Percentiles rank a stretch among this genome's conserved stretches.
Evolutionary conservation across 176 grass and related monocot genomes (phyloP).

Genomic region (Chloris gayana): DNA sequence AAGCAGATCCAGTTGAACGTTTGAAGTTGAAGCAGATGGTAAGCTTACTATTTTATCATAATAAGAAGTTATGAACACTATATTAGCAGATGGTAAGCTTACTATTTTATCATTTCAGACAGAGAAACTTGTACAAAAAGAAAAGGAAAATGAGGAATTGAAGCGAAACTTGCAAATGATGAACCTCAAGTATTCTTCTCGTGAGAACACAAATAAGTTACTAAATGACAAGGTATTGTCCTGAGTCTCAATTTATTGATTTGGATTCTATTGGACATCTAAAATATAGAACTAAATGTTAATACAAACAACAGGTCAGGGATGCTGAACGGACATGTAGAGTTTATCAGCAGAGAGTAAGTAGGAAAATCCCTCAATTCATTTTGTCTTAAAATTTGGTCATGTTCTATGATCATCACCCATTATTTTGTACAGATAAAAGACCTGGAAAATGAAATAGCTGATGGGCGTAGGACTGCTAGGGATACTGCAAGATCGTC

Average conservation of each 20-base stretch:
- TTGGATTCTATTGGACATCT: conserved; percentile 3
- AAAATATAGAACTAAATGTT: conserved; percentile 34
- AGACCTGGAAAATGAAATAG: conserved; percentile 80
- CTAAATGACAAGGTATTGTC: conserved; percentile 81
- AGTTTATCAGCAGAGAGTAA: conserved; percentile 77
- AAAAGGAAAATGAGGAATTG: conserved; percentile 74
- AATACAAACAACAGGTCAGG: conserved; percentile 54
- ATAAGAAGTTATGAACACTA: conserved; percentile 14
- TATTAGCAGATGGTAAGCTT: conserved; percentile 18
- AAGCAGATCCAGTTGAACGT: conserved; percentile 76
- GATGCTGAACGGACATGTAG: conserved; percentile 70
- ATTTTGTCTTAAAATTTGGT: not conserved
- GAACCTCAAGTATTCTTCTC: conserved; percentile 79
- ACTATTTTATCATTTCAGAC: conserved; percentile 69
- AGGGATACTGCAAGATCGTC: conserved; percentile 53
- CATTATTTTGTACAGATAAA: conserved; percentile 65
- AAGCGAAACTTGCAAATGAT: conserved; percentile 64
- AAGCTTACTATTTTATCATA: conserved; percentile 38
- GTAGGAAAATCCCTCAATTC: conserved; percentile 18
- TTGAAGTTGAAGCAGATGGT: conserved; percentile 96
- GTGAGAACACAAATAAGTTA: conserved; percentile 70
- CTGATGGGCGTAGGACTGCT: conserved; percentile 47
- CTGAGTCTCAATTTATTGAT: conserved; percentile 4
- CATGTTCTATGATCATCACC: not conserved
- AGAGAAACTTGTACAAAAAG: conserved; percentile 67